A percentile compares a stretch with the other conserved stretches of the same genome.
Conservation (phyloP, 2,329 filamentous ascomycete genomes). For the Stenocarpella maydis region DNA sequence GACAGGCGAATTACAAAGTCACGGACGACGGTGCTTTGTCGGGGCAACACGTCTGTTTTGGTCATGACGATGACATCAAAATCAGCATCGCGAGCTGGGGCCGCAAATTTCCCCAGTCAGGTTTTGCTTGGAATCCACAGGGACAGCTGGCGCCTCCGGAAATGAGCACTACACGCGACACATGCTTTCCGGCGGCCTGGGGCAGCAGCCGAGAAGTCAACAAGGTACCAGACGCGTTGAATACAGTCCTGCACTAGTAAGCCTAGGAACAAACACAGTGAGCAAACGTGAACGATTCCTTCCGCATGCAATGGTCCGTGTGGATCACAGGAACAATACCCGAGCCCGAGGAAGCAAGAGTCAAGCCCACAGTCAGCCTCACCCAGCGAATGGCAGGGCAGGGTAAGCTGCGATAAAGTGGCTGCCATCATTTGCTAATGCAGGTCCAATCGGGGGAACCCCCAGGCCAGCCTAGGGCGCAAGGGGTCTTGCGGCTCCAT, state of each 20-base stretch:
- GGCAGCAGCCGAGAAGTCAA: conserved; percentile 2
- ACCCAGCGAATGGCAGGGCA: conserved; percentile 29
- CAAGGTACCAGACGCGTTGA: conserved; percentile 18
- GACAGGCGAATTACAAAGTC: conserved; percentile 16
- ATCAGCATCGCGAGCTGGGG: conserved; percentile 20
- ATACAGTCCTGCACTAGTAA: conserved; percentile 11
- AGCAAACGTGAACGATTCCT: neutral
- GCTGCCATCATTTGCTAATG: conserved; percentile 32
- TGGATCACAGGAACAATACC: conserved; percentile 30
- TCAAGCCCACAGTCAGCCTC: conserved; percentile 31
- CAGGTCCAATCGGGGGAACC: conserved; percentile 35
- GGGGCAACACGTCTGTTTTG: conserved; percentile 24
- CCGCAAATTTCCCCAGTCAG: conserved; percentile 31
- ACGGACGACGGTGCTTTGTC: conserved; percentile 22
- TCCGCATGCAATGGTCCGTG: conserved; percentile 10
- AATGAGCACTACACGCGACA: conserved; percentile 32
- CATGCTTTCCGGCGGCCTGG: neutral
- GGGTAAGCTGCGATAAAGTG: conserved; percentile 27
- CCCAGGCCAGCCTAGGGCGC: conserved; percentile 22
- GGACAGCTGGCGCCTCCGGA: conserved; percentile 25
- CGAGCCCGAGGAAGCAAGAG: conserved; percentile 30
- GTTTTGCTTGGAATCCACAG: conserved; percentile 27
- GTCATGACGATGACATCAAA: conserved; percentile 33
- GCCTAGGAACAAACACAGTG: conserved; percentile 20
- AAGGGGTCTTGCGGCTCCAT: conserved; percentile 30